Evolutionary conservation across 1,139 yeast genomes (phyloP).

Genomic region (Yamadazyma conglobata): DNA sequence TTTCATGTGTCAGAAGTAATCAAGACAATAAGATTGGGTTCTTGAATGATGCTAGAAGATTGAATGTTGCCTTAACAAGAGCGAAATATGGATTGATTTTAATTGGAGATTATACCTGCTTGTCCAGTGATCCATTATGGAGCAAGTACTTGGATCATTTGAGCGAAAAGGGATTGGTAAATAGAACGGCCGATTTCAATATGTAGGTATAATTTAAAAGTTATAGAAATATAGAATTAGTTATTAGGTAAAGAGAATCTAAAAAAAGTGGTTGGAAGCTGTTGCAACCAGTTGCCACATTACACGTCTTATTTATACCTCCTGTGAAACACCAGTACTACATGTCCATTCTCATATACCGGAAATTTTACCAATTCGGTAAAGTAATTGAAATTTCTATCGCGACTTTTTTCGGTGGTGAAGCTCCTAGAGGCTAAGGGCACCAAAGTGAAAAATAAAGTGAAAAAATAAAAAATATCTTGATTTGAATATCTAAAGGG

Average conservation of each 20-base stretch:
- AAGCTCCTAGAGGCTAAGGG: background rate
- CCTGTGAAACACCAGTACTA: too few species aligned
- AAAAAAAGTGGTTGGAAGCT: too few species aligned
- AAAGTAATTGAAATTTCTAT: too few species aligned
- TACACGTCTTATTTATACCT: too few species aligned
- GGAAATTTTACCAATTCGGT: too few species aligned
- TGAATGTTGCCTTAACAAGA: conserved; percentile 63
- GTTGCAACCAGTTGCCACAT: too few species aligned
- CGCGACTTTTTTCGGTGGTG: too few species aligned
- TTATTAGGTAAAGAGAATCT: too few species aligned
- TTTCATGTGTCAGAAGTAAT: conserved; percentile 62
- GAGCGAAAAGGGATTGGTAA: conserved; percentile 18
- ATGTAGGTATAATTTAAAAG: too few species aligned
- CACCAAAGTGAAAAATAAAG: conserved; percentile 1
- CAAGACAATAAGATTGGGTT: conserved; percentile 51
- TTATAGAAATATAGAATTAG: too few species aligned
- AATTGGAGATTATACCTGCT: conserved; percentile 54
- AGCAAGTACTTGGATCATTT: conserved; percentile 44
- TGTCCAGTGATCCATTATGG: conserved; percentile 55
- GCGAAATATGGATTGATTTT: conserved; percentile 55
- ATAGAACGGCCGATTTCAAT: conserved; percentile 8
- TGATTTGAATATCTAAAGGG: conserved; percentile 4
- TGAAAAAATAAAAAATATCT: conserved; percentile 1
- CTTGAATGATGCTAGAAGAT: conserved; percentile 52
- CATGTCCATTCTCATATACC: too few species aligned